Evolutionary conservation across 257 asterid genomes (phyloP), one percentile per base, ranked within the genome.

Genomic region (Linderniella brevidens): DNA sequence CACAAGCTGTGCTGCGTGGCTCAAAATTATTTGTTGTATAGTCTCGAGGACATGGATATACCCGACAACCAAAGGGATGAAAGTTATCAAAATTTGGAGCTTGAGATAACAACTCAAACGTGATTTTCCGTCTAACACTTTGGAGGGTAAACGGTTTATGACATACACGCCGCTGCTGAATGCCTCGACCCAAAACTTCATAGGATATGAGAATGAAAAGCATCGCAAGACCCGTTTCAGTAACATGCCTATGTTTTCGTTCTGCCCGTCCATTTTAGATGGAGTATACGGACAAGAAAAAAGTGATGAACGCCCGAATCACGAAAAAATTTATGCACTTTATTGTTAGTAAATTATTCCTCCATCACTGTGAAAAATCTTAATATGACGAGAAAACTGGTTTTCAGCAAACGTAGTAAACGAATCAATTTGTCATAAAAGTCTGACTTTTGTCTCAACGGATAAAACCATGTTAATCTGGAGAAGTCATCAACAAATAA

Each of bases 321-420:
- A 43, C 17, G 17, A 11, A 43, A 11, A 18, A 43, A 43, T 1
- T 43, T 37, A 6, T 12, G 14, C 1, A 38, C 32, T 11, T 10
- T 35, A 8, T 17, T 8, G 10, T 37, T 56, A 6, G 35, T 38
- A 49, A 37, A 57, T 13, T 56, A 38, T 15, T 0, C 55, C 62
- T 13, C 62, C 55, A 20, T 57, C 54, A 37, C 48, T 37, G 46
- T 56, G 54, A 46, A 56, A 46, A 0, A 1, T 8, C 13, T 56
- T 37, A 1, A 56, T 17, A 0, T 1, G 17, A 14, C 48, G 8
- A 35, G 38, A 15, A 19, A 56, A 56, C 10, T 57, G 42, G 17
- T 18, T 48, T 14, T 20, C 37, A 10, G 41, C 32, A 25, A 25
- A 25, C 32, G 6, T 6, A 6, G 32, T 2, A 25, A 25, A 25